Base-by-base conservation (phyloP, 2,329 filamentous ascomycete species). In the Cryphonectria carpinicola region DNA sequence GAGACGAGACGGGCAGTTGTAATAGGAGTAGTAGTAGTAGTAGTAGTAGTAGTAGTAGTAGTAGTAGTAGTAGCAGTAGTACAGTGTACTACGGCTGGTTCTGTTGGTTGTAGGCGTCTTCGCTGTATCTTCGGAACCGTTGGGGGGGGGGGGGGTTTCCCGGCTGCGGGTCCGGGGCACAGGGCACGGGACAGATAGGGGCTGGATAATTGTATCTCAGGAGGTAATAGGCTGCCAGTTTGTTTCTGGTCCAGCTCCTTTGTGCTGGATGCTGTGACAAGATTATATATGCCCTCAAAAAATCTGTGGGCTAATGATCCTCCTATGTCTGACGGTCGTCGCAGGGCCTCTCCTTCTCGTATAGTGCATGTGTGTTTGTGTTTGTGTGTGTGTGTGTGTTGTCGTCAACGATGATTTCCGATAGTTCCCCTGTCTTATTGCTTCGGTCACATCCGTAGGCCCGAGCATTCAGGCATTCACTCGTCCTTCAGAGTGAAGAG, bases 191-290 rank as follows among this genome's bases (percentile, higher is more conserved):
- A 52, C 37, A 71, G 69, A 68, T 71, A 67, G 54, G 63, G 54
- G 49, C 65, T 67, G 69, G 66, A 69, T 49, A 69, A 71, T 69
- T 66, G 32, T 32, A 32, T 67, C 66, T 61, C 65, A 65, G 39
- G n/a, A 46, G 61, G 61, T 43, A 71, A 71, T 69, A 67, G 64
- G 66, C 39, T 56, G 63, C 39, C 25, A 17, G 17, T 39, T 11
- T 46, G 37, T 25, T 58, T 58, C 25, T 58, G 28, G 5, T 32
- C 25, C 28, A 58, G 25, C 25, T 58, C 54, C 54, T 35, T 14
- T 28, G 54, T 14, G 32, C 32, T 8, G 54, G 54, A 19, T 58
- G 54, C 14, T 32, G 54, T 19, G 28, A 58, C 54, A 58, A 58
- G 28, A 19, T 58, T 58, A 58, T 35, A 58, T 58, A 19, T 28